Base-by-base conservation (phyloP, 1,139 yeast species). In the Hansenula sp. region DNA sequence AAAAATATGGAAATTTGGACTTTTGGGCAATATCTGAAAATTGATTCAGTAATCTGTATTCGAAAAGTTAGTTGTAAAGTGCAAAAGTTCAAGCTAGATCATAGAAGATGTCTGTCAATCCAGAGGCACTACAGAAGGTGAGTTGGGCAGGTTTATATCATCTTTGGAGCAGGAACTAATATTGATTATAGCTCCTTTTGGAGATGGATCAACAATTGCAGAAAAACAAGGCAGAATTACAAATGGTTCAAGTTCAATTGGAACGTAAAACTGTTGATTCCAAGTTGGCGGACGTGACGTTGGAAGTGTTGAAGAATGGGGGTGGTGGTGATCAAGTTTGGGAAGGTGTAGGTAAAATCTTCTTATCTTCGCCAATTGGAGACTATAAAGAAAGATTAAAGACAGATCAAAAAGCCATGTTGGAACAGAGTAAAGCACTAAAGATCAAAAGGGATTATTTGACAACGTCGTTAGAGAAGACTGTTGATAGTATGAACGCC, bases 331-430 rank as follows among this genome's bases (percentile, higher is more conserved):
- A 79, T 18, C 60, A 62, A 3, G 91, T 90, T 5, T 90, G 96
- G 94, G 81, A 87, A 59, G 89, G 96, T 3, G 77, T 88, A 28
- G 96, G 96, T 19, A 85, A 85, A 65, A 79, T 89, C 49, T 85
- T 84, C 59, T 66, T 84, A 10, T 57, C 65, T 30, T 66, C 66
- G 3, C 48, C 48, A 5, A 46, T 48, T 7, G 38, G 41, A 1
- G 48, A 68, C 3, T 86, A 87, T 61, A 62, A 76, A 43, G 58
- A 62, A 15, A 72, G 72, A 40, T 65, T 87, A 36, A 60, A 67
- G 29, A 59, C 63, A 17, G 90, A 86, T 53, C 77, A 77, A 51
- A 65, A 66, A 41, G 76, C 72, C 19, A 71, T 81, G 46, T 61
- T 71, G 46, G 94, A 84, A 19, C 79, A 80, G 51, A 67, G 81